Evolutionary conservation across 305 asterid genomes (phyloP), one percentile per base, ranked within the genome.

Genomic region (Fraxinus sp.): DNA sequence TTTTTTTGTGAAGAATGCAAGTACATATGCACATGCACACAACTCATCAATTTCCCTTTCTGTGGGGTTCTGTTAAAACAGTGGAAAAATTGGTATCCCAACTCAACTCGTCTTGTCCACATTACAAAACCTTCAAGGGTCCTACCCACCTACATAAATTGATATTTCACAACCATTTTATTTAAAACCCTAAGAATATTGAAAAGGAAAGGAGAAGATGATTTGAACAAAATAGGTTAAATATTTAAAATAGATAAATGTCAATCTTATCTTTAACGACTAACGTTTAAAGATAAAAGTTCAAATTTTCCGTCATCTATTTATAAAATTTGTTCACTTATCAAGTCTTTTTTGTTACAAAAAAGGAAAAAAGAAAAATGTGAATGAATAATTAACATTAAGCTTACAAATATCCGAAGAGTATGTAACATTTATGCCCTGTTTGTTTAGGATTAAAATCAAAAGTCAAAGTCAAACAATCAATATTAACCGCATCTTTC

Each of bases 21-120:
- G 82, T 74, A 73, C 71, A 30, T 3, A 22, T 28, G 20, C 89
- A 86, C 88, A 82, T 89, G 92, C 86, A 68, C 85, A 80, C 87
- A 86, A 85, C 92, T 89, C 92, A 84, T 77, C 84, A 81, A n/a
- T 14, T 77, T 32, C 80, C 80, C 80, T 71, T 85, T 82, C 28
- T 81, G 77, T 83, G 79, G 84, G 86, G 85, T 73, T 4, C 59
- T 14, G n/a, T 32, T 72, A 30, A 66, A 77, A 82, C 83, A 41
- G 78, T 80, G 57, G 76, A 32, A 28, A 82, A 68, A 80, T 79
- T 76, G 64, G 80, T 66, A 82, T 66, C 82, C 83, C 80, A 62
- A 64, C 78, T 76, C 81, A 43, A 76, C 84, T 80, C 59, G 68
- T 72, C 77, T 85, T 78, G 77, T 64, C 88, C 77, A 79, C 84